Evolutionary conservation across 2,329 filamentous ascomycete species (phyloP), one percentile per base, ranked within the genome.

Genomic region (Aquanectria penicillioides): DNA sequence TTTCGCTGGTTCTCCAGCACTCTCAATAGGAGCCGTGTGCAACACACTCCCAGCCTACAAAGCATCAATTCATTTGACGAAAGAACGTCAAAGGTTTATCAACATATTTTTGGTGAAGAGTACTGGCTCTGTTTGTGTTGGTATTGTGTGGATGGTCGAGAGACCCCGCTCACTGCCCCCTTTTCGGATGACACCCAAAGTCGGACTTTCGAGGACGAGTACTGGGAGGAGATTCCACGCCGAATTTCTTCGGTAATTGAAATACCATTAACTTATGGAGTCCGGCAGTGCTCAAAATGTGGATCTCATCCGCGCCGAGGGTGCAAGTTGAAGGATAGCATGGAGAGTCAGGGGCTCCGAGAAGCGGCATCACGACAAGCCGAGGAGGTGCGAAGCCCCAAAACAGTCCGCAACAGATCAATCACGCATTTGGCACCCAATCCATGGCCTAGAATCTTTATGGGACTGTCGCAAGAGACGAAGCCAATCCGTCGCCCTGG

Each of bases 51-150:
- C 36, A 60, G 60, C 15, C 57, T 29, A 17, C 18, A 23, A 23
- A 12, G 11, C 6, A 17, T 17, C 8, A 23, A 17, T 13, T 23
- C 44, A 15, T 28, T 37, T 12, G 25, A 52, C 11, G 28, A 41
- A 20, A n/a, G 17, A 7, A 65, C 49, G 2, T 40, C 51, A 9
- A 46, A 17, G 12, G 25, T 59, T 17, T 69, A 56, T 8, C 26
- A 46, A 29, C 47, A 65, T 6, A 23, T 58, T 1, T 64, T 65
- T 34, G 37, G 49, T 3, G 59, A 62, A 17, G 47, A 43, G 13
- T 63, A 65, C 28, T 23, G 15, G 18, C 17, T 63, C 12, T 66
- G 65, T 17, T 29, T 68, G 31, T 68, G 63, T 17, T 62, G 63
- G 65, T 47, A 38, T 22, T 69, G 66, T 37, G 60, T 69, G 11